Conservation (phyloP, 768 basidiomycete genomes). For the Mycena maculata region DNA sequence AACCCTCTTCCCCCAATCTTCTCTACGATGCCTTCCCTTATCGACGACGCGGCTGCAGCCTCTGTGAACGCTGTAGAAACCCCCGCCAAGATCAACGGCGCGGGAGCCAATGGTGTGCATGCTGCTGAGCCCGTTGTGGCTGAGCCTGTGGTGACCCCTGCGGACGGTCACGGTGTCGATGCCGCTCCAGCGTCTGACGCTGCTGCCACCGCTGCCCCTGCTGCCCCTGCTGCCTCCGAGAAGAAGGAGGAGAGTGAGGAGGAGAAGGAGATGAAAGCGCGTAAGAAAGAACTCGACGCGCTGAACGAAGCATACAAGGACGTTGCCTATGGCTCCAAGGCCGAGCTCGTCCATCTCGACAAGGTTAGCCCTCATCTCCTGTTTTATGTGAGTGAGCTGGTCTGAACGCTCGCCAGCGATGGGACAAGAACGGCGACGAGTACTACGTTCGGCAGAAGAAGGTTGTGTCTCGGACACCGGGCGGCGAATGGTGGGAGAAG, state of each 20-base stretch:
- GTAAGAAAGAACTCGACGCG: conserved; percentile 28
- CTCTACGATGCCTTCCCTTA: conserved; percentile 12
- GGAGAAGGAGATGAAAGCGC: conserved; percentile 24
- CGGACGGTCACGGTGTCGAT: background rate
- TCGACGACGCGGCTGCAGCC: conserved; percentile 12
- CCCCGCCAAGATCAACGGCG: conserved; percentile 1
- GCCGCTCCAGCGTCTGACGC: conserved; percentile 3
- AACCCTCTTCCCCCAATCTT: background rate
- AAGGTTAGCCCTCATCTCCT: background rate
- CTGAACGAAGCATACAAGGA: conserved; percentile 25
- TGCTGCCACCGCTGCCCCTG: background rate
- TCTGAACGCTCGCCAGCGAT: conserved; percentile 16
- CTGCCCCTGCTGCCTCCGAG: background rate
- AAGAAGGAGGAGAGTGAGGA: conserved; percentile 15
- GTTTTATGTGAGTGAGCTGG: too few relatives aligned
- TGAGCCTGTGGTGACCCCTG: background rate
- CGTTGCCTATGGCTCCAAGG: conserved; percentile 19
- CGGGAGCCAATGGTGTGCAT: conserved; percentile 15
- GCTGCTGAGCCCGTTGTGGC: conserved; percentile 5
- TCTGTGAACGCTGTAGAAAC: conserved; percentile 7
- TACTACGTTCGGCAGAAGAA: conserved; percentile 28
- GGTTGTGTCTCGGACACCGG: conserved; percentile 10
- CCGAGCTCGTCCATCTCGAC: conserved; percentile 28
- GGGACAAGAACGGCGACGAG: conserved; percentile 31
- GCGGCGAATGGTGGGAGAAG: conserved; percentile 25